Conservation (phyloP, 78 protist genomes). For the Pigoraptor vietnamica region DNA sequence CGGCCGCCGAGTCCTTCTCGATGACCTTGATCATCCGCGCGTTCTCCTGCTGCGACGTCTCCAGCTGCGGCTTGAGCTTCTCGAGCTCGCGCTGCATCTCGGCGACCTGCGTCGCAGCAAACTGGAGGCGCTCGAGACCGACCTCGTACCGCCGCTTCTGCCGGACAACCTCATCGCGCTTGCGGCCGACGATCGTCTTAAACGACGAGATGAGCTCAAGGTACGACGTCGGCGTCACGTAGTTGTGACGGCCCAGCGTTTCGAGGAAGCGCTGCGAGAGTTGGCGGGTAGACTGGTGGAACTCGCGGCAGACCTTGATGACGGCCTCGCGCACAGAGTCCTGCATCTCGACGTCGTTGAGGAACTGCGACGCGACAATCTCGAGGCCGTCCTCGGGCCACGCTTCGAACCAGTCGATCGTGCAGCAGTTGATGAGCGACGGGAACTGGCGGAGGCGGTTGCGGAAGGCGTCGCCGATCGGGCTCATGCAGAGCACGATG, state of each 20-base stretch:
- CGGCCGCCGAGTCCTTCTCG: conserved; percentile 46
- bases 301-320: conserved; percentile 42
- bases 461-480: conserved; percentile 75
- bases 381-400: conserved; percentile 90
- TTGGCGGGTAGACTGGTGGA: conserved; percentile 60
- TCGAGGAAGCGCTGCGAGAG: conserved; percentile 7
- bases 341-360: conserved; percentile 2
- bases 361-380: conserved; percentile 58
- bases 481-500: conserved; percentile 76
- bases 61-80: conserved; percentile 66
- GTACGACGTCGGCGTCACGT: conserved; percentile 79
- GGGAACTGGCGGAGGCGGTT: conserved; percentile 84
- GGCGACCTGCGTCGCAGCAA: conserved; percentile 64
- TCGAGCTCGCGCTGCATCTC: conserved; percentile 54
- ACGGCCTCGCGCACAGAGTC: not conserved
- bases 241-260: conserved; percentile 47
- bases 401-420: conserved; percentile 84
- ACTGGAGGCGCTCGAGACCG: conserved; percentile 82
- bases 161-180: not conserved
- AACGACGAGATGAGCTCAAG: conserved; percentile 56
- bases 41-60: conserved; percentile 36
- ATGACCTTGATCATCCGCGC: conserved; percentile 49
- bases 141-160: not conserved
- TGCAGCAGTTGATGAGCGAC: conserved; percentile 72
- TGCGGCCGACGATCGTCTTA: not conserved